Evolutionary conservation across 106 monocot species (phyloP).

Genomic region (Phalaenopsis aphrodite): DNA sequence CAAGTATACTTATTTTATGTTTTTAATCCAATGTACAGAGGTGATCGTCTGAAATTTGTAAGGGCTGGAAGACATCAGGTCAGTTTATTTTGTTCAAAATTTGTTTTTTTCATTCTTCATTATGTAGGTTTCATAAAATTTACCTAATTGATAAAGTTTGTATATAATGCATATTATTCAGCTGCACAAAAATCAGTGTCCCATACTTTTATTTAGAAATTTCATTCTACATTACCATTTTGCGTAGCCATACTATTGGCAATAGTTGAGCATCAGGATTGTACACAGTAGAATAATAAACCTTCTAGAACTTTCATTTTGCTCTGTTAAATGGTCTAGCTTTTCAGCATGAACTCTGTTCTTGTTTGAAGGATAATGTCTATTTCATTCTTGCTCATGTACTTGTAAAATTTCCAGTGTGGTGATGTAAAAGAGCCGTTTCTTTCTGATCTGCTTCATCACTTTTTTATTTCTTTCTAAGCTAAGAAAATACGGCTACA

Average conservation of each 20-base stretch:
- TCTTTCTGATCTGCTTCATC: not conserved
- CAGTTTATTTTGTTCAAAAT: conserved; percentile 4
- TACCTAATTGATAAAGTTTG: not conserved
- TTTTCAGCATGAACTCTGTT: not conserved
- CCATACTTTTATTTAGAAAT: not conserved
- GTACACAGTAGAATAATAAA: not conserved
- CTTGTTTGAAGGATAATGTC: not conserved
- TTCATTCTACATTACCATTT: not conserved
- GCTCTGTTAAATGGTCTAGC: not conserved
- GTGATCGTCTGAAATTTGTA: conserved; percentile 79
- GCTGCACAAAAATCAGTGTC: not conserved
- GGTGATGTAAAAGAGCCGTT: not conserved
- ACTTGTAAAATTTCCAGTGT: not conserved
- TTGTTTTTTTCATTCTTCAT: not conserved
- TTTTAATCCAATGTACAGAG: conserved; percentile 37
- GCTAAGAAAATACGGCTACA: not conserved
- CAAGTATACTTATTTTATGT: conserved; percentile 1
- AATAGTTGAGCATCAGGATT: not conserved
- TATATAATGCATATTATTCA: not conserved
- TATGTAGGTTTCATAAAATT: not conserved
- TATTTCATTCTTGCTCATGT: not conserved
- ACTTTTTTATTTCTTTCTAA: not conserved
- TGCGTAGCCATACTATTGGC: not conserved
- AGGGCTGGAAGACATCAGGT: conserved; percentile 98
- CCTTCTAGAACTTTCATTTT: not conserved